phyloP scores from a whole-genome alignment of 139 green algal species.

The Chloropicon primus region DNA sequence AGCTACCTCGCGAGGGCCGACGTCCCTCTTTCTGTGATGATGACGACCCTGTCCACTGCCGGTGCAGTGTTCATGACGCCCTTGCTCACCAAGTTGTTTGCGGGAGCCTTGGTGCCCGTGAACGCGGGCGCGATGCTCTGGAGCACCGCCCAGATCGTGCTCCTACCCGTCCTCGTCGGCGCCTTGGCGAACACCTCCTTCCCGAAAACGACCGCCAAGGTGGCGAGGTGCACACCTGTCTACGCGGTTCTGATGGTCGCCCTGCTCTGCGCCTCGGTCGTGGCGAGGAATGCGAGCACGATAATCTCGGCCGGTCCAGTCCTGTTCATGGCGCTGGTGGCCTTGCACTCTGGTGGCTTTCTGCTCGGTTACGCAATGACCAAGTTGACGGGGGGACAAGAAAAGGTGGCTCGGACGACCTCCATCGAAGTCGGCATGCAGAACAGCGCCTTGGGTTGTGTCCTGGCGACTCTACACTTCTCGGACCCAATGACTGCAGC shows the following conservation, averaged over 20 bases:
- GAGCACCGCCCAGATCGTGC: constrained; percentile 56
- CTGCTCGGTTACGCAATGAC: constrained; percentile 33
- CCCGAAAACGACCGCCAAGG: constrained; percentile 20
- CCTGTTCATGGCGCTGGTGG: constrained; percentile 34
- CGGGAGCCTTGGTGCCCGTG: constrained; percentile 52
- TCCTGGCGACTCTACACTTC: constrained; percentile 62
- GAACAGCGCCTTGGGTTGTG: constrained; percentile 49
- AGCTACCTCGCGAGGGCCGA: constrained; percentile 43
- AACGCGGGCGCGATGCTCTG: constrained; percentile 40
- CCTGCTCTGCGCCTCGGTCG: constrained; percentile 28
- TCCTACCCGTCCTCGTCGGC: constrained; percentile 52
- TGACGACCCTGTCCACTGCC: constrained; percentile 38
- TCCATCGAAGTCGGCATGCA: constrained; percentile 55
- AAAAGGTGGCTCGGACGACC: constrained; percentile 36
- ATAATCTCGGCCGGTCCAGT: constrained; percentile 13
- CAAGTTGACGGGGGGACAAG: constrained; percentile 22
- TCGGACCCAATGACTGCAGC: constrained; percentile 49
- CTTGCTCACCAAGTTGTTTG: constrained; percentile 43
- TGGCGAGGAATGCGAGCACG: neutral
- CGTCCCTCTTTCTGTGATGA: constrained; percentile 24
- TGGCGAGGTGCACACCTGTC: constrained; percentile 29
- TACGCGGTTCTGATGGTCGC: constrained; percentile 43
- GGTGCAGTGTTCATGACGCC: constrained; percentile 49
- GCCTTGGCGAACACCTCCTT: constrained; percentile 33
- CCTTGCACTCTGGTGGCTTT: constrained; percentile 49